Base-by-base conservation (phyloP, 306 rosid genomes). In the Arachis hypogaea region DNA sequence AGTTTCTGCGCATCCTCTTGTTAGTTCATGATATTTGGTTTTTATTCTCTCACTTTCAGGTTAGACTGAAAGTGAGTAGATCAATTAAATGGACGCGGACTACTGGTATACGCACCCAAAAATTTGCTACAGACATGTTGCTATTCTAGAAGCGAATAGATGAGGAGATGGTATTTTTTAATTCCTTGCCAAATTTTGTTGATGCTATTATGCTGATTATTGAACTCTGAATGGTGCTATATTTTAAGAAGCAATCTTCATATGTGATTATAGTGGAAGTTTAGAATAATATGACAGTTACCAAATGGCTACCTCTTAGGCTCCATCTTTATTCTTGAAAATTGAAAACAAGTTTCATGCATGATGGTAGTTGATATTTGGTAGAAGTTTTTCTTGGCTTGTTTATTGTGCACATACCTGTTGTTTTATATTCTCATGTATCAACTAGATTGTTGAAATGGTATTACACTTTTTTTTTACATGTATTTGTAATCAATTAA, bases 61-160 rank as follows among this genome's bases (percentile, higher is more conserved):
- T 14, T 14, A 14, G 14, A 14, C 14, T 14, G 14, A 14, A 92
- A 86, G 86, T 90, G 68, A 90, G 92, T 76, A 84, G 99, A 86
- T 92, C 99, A 3, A 89, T 85, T 66, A 94, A 94, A 82, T 80
- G 87, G 85, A 86, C 86, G 68, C 88, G 83, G 85, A 84, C 85
- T 82, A 96, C 96, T 36, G 59, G 89, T 58, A 83, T 88, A 75
- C 98, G 98, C 71, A 92, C 99, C 58, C 86, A 96, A 73, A 94
- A 88, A 82, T 73, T 94, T 71, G 88, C 99, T 79, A 90, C 96
- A 77, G 99, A 94, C 75, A 90, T 92, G 91, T 72, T 92, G 72
- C 89, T 94, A 14, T 85, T 85, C 82, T 94, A 96, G 97, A 94
- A 94, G 77, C 85, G 97, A 87, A 87, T 92, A 65, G 99, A 92